Conservation (phyloP, 306 rosid species). For the Acacia confusa region DNA sequence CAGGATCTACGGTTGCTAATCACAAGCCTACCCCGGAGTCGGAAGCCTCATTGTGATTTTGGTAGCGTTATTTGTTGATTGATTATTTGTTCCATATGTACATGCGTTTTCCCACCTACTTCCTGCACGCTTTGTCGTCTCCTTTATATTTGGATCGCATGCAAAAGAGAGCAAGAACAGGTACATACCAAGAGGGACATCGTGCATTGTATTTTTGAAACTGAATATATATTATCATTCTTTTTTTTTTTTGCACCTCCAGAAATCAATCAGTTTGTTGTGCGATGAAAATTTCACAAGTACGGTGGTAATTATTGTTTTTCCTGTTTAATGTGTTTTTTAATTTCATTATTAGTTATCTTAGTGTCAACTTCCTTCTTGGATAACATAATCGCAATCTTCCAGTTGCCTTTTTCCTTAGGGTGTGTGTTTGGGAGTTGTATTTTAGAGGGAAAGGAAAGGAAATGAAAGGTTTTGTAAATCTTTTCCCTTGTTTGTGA, state of each 20-base stretch:
- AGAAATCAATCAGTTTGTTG: background rate
- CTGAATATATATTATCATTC: constrained; percentile 21
- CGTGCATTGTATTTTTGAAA: constrained; percentile 24
- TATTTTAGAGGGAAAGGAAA: too few relatives aligned
- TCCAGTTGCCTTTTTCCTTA: background rate
- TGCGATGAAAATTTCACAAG: background rate
- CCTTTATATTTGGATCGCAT: constrained; percentile 6
- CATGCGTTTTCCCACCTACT: background rate
- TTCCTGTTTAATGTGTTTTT: background rate
- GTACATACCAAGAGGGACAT: constrained; percentile 9
- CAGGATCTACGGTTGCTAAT: constrained; percentile 42
- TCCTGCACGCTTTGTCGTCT: constrained; percentile 9
- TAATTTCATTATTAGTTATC: background rate
- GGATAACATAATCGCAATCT: background rate
- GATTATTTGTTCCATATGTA: constrained; percentile 27
- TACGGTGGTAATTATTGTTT: background rate
- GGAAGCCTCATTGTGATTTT: constrained; percentile 45
- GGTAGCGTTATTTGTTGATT: constrained; percentile 23
- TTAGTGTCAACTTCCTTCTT: background rate
- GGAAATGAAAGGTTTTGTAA: too few relatives aligned
- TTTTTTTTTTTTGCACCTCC: constrained; percentile 22
- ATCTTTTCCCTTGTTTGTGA: too few relatives aligned
- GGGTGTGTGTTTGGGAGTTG: too few relatives aligned
- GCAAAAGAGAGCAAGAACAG: constrained; percentile 9
- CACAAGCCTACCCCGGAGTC: constrained; percentile 57